Evolutionary conservation across 768 basidiomycete genomes (phyloP).

Genomic region (Fibroporia radiculosa): DNA sequence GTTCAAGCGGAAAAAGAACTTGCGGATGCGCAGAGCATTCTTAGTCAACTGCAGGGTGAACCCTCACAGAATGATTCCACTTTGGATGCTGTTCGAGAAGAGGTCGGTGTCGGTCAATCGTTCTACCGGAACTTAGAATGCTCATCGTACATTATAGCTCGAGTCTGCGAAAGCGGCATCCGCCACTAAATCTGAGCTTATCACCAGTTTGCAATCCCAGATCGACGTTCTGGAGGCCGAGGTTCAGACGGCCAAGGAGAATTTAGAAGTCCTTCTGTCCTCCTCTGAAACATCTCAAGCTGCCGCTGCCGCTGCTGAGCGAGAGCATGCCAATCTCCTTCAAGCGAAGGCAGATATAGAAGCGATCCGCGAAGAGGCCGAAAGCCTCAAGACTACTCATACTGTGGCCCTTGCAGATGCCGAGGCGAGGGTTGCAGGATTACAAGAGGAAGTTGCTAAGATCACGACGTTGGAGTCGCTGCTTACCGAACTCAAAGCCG

Average conservation of each 20-base stretch:
- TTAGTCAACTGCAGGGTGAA: conserved; percentile 30
- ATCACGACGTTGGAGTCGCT: conserved; percentile 39
- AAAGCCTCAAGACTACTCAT: conserved; percentile 44
- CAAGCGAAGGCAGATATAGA: conserved; percentile 59
- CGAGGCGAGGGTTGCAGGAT: conserved; percentile 34
- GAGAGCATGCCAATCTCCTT: conserved; percentile 55
- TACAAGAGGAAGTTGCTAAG: conserved; percentile 39
- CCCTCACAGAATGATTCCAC: conserved; percentile 20
- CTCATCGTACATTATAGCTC: conserved; percentile 32
- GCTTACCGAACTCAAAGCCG: conserved; percentile 43
- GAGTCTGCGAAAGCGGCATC: conserved; percentile 36
- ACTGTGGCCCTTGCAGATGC: conserved; percentile 40
- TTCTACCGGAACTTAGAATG: background rate
- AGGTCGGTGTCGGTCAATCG: conserved; percentile 35
- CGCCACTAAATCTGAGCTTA: conserved; percentile 34
- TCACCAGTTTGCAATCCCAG: conserved; percentile 42
- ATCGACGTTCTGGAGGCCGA: conserved; percentile 45
- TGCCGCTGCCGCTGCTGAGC: conserved; percentile 42
- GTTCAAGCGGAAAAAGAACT: conserved; percentile 42
- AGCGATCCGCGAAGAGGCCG: conserved; percentile 43
- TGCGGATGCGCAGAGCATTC: conserved; percentile 30
- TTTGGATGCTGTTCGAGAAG: conserved; percentile 36
- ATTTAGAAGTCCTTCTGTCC: conserved; percentile 41
- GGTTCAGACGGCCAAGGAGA: conserved; percentile 40
- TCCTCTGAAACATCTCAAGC: conserved; percentile 36